phyloP scores from a whole-genome alignment of 139 green algal species.

The Chlorella sp. region DNA sequence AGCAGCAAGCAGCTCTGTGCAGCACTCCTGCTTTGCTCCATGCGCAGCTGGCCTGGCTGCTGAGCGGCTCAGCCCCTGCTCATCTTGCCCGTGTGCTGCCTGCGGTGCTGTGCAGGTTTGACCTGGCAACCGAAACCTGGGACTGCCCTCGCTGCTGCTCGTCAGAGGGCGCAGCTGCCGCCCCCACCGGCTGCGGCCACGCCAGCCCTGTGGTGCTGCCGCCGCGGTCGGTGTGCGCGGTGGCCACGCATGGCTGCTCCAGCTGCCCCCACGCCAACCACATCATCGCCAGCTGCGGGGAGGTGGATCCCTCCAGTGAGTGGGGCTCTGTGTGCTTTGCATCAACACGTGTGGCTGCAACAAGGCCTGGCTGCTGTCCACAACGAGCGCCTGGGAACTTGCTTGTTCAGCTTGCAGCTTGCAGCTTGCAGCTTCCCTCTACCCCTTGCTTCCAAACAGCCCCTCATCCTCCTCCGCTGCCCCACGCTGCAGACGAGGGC shows the following conservation, averaged over 20 bases:
- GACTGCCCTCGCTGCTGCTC: constrained; percentile 30
- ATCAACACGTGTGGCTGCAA: too few relatives aligned
- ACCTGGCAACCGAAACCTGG: constrained; percentile 37
- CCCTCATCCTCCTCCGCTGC: neutral
- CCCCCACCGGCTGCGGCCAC: neutral
- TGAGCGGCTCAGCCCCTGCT: too few relatives aligned
- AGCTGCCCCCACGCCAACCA: constrained; percentile 34
- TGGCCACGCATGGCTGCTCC: constrained; percentile 36
- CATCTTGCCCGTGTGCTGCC: neutral
- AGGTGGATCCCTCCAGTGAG: constrained; percentile 62
- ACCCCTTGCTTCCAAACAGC: neutral
- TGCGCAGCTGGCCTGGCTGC: too few relatives aligned
- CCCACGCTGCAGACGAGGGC: neutral
- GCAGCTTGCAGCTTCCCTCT: too few relatives aligned
- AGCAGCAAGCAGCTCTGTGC: too few relatives aligned
- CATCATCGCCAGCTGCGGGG: constrained; percentile 60
- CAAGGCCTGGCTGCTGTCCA: too few relatives aligned
- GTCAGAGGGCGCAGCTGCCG: neutral
- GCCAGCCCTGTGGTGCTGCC: constrained; percentile 9
- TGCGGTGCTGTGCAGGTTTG: constrained; percentile 2
- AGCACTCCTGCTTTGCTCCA: too few relatives aligned
- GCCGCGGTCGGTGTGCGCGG: constrained; percentile 56
- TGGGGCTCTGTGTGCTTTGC: too few relatives aligned
- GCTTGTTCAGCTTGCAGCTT: too few relatives aligned
- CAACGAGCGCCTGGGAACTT: too few relatives aligned